These are phyloP conservation scores for Umbelopsis isabellina DNA, from an alignment of 192 early-diverging fungal genomes.

Conservation along the genomic window DNA sequence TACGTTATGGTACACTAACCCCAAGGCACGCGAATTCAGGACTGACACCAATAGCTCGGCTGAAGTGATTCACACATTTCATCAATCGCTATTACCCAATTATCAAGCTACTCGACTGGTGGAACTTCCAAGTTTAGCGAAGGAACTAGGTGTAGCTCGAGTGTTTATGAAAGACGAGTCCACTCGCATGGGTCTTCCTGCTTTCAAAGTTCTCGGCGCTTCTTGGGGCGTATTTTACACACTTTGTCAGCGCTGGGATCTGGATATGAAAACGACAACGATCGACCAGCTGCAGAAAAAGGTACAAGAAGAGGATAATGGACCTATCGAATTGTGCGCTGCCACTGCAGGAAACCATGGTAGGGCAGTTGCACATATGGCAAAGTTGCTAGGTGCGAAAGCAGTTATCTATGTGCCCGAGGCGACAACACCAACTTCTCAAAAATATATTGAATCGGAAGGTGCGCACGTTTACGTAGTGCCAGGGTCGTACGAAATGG, in stretches of 20 bases:
- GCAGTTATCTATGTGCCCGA: not conserved
- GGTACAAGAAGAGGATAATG: not conserved
- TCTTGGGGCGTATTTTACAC: slow-evolving; percentile 15
- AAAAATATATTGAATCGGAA: slow-evolving; percentile 6
- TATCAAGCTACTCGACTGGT: not conserved
- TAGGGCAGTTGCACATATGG: slow-evolving; percentile 9
- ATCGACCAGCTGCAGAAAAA: not conserved
- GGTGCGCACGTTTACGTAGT: slow-evolving; percentile 4
- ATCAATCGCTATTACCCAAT: not conserved
- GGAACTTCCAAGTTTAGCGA: not conserved
- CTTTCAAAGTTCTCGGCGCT: slow-evolving; percentile 4
- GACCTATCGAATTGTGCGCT: not conserved
- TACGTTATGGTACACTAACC: slow-evolving; percentile 5
- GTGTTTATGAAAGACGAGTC: slow-evolving; percentile 14
- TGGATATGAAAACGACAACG: not conserved
- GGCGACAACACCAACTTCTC: not conserved
- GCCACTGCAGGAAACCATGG: slow-evolving; percentile 12
- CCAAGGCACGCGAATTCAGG: not conserved
- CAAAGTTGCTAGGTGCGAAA: not conserved
- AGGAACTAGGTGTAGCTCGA: not conserved
- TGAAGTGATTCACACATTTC: not conserved
- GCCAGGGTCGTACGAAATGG: not conserved
- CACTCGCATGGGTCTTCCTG: not conserved
- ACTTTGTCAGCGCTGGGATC: not conserved
- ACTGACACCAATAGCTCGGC: not conserved